These are phyloP conservation scores for Tilletiopsis washingtonensis DNA, from an alignment of 1,284 basidiomycete genomes.

Conservation along the genomic window DNA sequence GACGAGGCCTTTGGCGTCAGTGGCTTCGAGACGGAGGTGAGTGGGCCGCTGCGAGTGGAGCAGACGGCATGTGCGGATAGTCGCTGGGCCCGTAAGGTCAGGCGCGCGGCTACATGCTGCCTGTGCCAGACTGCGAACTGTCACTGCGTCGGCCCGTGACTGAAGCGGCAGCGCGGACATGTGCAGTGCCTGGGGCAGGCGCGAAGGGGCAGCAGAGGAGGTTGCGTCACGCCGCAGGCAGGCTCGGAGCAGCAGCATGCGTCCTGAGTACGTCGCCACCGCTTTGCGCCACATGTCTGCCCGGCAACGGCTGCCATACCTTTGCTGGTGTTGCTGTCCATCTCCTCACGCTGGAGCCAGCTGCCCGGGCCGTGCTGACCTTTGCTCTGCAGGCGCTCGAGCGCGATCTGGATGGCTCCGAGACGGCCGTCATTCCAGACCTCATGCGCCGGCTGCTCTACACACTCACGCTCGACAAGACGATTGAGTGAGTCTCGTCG, in stretches of 20 bases:
- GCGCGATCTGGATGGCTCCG: conserved; percentile 50
- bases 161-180: too few relatives aligned
- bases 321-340: neutral
- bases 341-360: too few relatives aligned
- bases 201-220: too few relatives aligned
- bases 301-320: neutral
- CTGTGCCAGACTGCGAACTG: too few relatives aligned
- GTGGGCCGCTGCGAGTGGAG: too few relatives aligned
- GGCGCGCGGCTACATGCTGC: too few relatives aligned
- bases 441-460: conserved; percentile 51
- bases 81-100: too few relatives aligned
- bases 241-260: too few relatives aligned
- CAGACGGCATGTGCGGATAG: too few relatives aligned
- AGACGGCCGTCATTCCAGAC: conserved; percentile 49
- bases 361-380: neutral
- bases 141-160: too few relatives aligned
- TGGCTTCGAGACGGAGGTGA: conserved; percentile 38
- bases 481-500: conserved; percentile 51
- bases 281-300: neutral
- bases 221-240: too few relatives aligned
- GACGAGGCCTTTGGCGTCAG: conserved; percentile 43
- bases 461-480: conserved; percentile 51
- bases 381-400: conserved; percentile 47
- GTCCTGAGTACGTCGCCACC: neutral
- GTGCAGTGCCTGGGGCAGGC: too few relatives aligned